Evolutionary conservation across 1,139 yeast genomes (phyloP).

Genomic region (Candida sojae): DNA sequence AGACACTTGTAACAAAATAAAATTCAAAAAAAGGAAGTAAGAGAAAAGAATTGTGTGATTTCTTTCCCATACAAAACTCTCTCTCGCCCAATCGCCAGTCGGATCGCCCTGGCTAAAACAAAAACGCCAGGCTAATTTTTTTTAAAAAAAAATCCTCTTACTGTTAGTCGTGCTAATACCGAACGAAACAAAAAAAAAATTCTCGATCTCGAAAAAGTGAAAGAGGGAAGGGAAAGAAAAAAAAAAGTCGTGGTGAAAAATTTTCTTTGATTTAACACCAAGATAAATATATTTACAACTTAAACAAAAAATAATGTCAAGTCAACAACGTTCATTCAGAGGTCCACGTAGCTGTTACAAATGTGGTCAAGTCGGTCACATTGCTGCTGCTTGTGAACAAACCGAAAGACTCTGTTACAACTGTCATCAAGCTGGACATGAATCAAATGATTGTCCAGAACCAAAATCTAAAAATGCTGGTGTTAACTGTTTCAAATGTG

Average conservation of each 20-base stretch:
- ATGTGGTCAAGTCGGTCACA: conserved; percentile 92
- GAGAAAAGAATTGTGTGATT: no score
- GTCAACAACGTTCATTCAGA: conserved; percentile 2
- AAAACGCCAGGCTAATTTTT: no score
- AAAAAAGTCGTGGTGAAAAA: background rate
- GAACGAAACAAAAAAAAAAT: background rate
- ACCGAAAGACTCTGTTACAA: conserved; percentile 87
- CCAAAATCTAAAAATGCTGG: conserved; percentile 72
- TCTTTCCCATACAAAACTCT: no score
- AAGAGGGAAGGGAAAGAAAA: conserved; percentile 3
- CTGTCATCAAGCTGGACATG: conserved; percentile 90
- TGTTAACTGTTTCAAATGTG: conserved; percentile 86
- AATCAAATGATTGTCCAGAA: conserved; percentile 82
- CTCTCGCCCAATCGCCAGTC: no score
- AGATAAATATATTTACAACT: conserved; percentile 52
- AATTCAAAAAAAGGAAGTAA: no score
- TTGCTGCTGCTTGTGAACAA: conserved; percentile 85
- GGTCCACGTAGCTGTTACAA: conserved; percentile 74
- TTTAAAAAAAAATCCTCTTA: no score
- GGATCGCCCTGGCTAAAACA: no score
- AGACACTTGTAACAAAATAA: background rate
- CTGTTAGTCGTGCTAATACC: no score
- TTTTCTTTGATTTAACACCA: background rate
- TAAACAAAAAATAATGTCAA: conserved; percentile 23
- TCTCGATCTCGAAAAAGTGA: background rate